Percentiles rank a stretch among this genome's conserved stretches.
Conservation (phyloP, 495 filamentous ascomycete species). For the Lentithecium fluviatile region DNA sequence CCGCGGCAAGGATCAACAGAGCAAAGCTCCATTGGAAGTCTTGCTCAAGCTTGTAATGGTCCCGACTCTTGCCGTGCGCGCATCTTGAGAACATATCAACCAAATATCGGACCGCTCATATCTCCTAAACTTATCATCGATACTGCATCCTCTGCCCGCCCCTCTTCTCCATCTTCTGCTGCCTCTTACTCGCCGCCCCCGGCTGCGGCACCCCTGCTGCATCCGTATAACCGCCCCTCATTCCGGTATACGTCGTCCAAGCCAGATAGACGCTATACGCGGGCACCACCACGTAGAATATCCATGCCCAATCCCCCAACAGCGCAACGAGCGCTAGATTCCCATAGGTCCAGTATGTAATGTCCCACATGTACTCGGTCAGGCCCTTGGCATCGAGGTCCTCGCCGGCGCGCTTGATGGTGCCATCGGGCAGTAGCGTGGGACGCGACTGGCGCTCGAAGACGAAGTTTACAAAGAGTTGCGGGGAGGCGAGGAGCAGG, state of each 20-base stretch:
- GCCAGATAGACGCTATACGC: constrained; percentile 40
- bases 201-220: constrained; percentile 26
- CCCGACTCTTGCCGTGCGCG: too few relatives aligned
- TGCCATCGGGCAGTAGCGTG: constrained; percentile 57
- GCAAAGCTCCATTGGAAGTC: too few relatives aligned
- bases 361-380: constrained; percentile 97
- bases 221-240: constrained; percentile 34
- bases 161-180: constrained; percentile 45
- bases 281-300: constrained; percentile 40
- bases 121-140: constrained; percentile 28
- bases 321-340: constrained; percentile 46
- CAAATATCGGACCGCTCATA: background rate
- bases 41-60: too few relatives aligned
- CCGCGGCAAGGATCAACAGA: too few relatives aligned
- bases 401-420: constrained; percentile 72
- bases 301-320: constrained; percentile 43
- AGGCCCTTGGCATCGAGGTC: constrained; percentile 84
- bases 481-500: constrained; percentile 67
- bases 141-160: constrained; percentile 44
- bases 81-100: background rate
- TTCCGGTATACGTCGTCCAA: constrained; percentile 40
- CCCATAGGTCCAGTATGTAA: constrained; percentile 76
- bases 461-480: constrained; percentile 73
- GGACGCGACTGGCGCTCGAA: constrained; percentile 83
- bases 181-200: constrained; percentile 39